phyloP scores from a whole-genome alignment of 805 yeast genomes.

The Lipomyces kockii region DNA sequence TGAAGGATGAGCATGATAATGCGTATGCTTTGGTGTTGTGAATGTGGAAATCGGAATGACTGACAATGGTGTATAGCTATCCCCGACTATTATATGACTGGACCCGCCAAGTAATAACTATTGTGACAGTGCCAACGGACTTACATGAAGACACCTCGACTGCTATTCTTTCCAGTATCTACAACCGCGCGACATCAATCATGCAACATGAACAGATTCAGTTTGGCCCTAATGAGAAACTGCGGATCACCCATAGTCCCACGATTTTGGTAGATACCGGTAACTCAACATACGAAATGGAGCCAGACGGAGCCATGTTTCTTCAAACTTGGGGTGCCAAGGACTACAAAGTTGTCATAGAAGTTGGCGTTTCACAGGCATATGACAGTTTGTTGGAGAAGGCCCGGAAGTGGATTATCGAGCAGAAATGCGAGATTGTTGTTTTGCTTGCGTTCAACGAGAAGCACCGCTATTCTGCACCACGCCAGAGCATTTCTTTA shows the following conservation, averaged over 20 bases:
- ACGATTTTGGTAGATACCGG: not conserved
- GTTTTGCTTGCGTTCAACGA: not conserved
- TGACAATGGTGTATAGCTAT: not conserved
- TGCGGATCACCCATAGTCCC: not conserved
- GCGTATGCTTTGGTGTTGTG: not conserved
- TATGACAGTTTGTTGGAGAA: not conserved
- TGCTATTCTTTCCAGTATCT: not conserved
- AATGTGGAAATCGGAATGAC: not conserved
- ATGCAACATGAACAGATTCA: not conserved
- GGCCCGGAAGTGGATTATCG: not conserved
- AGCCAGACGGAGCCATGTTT: not conserved
- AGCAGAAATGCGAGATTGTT: not conserved
- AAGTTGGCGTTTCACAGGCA: not conserved
- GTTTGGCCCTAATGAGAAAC: not conserved
- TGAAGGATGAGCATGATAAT: not conserved
- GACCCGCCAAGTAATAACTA: not conserved
- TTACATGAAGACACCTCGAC: not conserved
- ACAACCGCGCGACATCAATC: not conserved
- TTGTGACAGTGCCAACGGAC: not conserved
- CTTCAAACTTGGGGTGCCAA: not conserved
- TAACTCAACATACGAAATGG: not conserved
- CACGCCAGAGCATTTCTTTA: not conserved
- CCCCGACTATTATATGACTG: not conserved
- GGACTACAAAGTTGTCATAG: not conserved
- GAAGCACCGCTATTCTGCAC: not conserved